Evolutionary conservation across 164 flowering plant genomes (phyloP).

Genomic region (Hamamelis virginiana): DNA sequence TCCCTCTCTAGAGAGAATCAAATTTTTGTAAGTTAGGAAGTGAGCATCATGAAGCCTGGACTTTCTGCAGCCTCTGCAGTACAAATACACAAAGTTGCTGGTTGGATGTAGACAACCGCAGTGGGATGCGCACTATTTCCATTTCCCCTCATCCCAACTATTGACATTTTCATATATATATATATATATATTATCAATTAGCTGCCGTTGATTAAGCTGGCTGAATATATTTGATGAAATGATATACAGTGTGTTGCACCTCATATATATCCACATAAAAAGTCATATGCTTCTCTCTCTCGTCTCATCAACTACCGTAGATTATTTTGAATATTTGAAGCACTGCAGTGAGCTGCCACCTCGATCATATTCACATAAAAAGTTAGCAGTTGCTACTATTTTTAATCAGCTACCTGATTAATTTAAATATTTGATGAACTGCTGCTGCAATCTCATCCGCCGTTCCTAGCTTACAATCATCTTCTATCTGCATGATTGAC

Average conservation of each 20-base stretch:
- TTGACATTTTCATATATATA: too few relatives aligned
- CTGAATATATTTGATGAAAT: background rate
- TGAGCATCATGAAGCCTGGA: slow-evolving; percentile 2
- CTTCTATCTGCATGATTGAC: slow-evolving; percentile 49
- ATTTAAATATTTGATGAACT: slow-evolving; percentile 54
- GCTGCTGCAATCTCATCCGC: slow-evolving; percentile 57
- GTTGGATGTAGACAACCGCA: background rate
- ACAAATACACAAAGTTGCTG: background rate
- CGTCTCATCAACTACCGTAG: slow-evolving; percentile 8
- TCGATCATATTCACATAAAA: too few relatives aligned
- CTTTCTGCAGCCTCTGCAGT: slow-evolving; percentile 4
- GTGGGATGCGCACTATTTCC: slow-evolving; percentile 1
- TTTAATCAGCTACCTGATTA: too few relatives aligned
- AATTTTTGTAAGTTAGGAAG: slow-evolving; percentile 9
- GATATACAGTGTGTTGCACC: background rate
- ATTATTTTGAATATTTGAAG: slow-evolving; percentile 48
- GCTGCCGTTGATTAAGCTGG: background rate
- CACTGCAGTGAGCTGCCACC: slow-evolving; percentile 53
- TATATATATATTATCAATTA: too few relatives aligned
- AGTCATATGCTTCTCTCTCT: too few relatives aligned
- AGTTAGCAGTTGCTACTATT: too few relatives aligned
- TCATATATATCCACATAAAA: background rate
- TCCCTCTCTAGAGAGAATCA: too few relatives aligned
- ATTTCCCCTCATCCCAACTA: too few relatives aligned
- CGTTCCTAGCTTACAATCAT: slow-evolving; percentile 52